phyloP scores from a whole-genome alignment of 352 stramenopile species.

The Thraustochytrium sp. region DNA sequence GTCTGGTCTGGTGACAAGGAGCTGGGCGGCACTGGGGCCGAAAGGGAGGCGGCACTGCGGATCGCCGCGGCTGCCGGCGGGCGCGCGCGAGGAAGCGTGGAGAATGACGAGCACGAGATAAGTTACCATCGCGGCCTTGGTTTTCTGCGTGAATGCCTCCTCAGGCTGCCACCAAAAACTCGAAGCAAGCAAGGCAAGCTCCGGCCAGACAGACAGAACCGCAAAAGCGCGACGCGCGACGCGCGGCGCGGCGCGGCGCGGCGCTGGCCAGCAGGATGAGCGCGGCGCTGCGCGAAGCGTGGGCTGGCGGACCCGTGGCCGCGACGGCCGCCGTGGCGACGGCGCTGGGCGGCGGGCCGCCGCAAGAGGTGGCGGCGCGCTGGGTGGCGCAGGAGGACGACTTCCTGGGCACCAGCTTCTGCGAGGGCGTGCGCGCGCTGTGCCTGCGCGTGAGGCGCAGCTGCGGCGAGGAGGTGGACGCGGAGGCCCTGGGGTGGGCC shows the following conservation, averaged over 20 bases:
- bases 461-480: slow-evolving; percentile 3
- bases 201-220: background rate
- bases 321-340: background rate
- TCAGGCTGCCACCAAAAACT: no score
- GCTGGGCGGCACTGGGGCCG: no score
- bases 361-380: background rate
- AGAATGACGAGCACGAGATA: no score
- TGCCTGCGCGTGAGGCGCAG: background rate
- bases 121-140: no score
- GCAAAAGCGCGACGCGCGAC: no score
- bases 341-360: background rate
- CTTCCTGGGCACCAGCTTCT: background rate
- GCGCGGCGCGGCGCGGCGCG: background rate
- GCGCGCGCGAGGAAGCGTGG: no score
- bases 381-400: background rate
- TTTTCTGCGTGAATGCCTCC: no score
- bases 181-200: no score
- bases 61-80: no score
- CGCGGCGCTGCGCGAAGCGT: background rate
- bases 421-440: background rate
- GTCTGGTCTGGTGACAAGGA: no score
- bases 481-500: background rate
- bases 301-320: background rate
- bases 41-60: no score
- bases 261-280: background rate